These are phyloP conservation scores for Lablab purpureus DNA, from an alignment of 306 rosid genomes.

Conservation along the genomic window DNA sequence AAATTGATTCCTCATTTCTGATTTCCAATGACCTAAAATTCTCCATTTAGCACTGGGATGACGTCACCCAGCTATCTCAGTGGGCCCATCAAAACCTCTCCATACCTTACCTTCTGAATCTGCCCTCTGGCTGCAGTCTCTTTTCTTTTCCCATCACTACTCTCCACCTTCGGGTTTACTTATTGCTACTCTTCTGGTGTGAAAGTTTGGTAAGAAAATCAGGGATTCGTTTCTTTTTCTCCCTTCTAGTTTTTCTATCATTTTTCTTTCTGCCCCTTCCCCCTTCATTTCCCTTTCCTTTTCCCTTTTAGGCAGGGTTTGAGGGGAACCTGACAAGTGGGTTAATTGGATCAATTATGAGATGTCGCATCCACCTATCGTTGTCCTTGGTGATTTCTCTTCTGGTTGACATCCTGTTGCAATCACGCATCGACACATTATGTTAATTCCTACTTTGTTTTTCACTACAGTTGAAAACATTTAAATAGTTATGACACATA, in stretches of 20 bases:
- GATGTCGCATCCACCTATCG: conserved; percentile 75
- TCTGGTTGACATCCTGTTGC: conserved; percentile 73
- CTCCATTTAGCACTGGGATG: conserved; percentile 51
- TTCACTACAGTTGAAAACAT: conserved; percentile 13
- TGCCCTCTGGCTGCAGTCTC: conserved; percentile 43
- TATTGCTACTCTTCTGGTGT: conserved; percentile 48
- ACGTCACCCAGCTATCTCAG: conserved; percentile 48
- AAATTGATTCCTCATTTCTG: conserved; percentile 62
- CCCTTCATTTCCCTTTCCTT: conserved; percentile 43
- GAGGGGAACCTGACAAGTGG: conserved; percentile 60
- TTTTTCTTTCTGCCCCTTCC: not conserved
- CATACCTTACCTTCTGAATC: conserved; percentile 41
- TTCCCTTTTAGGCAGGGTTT: conserved; percentile 50
- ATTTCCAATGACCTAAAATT: conserved; percentile 54
- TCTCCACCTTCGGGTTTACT: conserved; percentile 48
- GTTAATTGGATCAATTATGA: conserved; percentile 59
- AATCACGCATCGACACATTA: conserved; percentile 48
- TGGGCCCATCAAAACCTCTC: conserved; percentile 50
- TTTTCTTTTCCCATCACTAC: conserved; percentile 55
- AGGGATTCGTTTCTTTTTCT: conserved; percentile 61
- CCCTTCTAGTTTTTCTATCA: conserved; percentile 4
- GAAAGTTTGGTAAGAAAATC: conserved; percentile 81
- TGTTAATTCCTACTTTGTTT: conserved; percentile 45
- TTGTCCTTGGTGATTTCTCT: conserved; percentile 74
- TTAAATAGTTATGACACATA: conserved; percentile 25